Evolutionary conservation across 177 flowering plant genomes (phyloP).

Genomic region (Vitis hybrid): DNA sequence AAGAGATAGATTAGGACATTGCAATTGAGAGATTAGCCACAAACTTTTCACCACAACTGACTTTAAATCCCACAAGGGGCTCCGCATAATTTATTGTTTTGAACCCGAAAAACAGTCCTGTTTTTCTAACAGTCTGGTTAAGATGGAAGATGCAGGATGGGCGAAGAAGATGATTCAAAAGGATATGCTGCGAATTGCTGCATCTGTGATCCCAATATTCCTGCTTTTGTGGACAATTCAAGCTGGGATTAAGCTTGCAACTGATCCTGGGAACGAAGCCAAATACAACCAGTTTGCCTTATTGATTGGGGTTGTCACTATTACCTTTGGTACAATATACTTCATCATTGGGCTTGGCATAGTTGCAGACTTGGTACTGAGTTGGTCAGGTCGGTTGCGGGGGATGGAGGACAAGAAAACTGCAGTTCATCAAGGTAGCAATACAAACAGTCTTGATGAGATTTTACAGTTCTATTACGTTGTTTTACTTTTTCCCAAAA

Average conservation of each 20-base stretch:
- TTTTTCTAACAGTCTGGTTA: background rate
- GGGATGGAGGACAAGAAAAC: background rate
- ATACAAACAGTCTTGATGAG: too few relatives aligned
- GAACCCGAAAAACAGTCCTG: too few relatives aligned
- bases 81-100: too few relatives aligned
- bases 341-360: constrained; percentile 18
- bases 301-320: constrained; percentile 10
- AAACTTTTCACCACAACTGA: too few relatives aligned
- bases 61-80: too few relatives aligned
- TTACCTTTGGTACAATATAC: constrained; percentile 11
- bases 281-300: background rate
- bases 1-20: too few relatives aligned
- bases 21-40: too few relatives aligned
- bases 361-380: constrained; percentile 8
- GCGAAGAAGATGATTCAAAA: background rate
- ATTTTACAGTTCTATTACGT: background rate
- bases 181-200: background rate
- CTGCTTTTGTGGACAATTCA: constrained; percentile 16
- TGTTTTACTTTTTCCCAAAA: background rate
- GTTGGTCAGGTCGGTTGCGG: constrained; percentile 4
- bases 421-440: background rate
- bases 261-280: constrained; percentile 3
- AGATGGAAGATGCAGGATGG: background rate
- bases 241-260: constrained; percentile 11
- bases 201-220: constrained; percentile 1